Conservation (phyloP, 768 basidiomycete genomes). For the Boletus reticuloceps region DNA sequence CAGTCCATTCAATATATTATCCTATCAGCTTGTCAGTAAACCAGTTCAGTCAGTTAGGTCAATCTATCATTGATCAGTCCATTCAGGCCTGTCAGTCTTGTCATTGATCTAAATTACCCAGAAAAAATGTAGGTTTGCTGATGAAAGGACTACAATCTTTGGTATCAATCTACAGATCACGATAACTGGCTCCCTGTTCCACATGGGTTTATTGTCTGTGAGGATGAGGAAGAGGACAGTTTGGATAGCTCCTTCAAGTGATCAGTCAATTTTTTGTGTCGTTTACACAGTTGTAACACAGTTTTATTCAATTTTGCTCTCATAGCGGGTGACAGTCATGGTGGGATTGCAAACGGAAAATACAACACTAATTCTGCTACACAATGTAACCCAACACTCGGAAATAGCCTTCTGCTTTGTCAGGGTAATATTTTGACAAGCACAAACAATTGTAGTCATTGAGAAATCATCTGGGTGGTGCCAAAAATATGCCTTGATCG, state of each 20-base stretch:
- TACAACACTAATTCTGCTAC: not conserved
- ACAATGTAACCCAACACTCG: not conserved
- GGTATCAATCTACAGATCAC: not conserved
- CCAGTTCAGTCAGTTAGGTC: too few relatives aligned
- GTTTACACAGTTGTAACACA: too few relatives aligned
- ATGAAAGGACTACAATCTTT: not conserved
- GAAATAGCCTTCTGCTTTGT: slow-evolving; percentile 7
- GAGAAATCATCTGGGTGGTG: not conserved
- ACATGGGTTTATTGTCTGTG: not conserved
- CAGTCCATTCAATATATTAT: too few relatives aligned
- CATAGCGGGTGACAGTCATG: too few relatives aligned
- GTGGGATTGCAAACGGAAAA: too few relatives aligned
- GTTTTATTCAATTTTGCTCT: too few relatives aligned
- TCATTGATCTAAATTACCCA: too few relatives aligned
- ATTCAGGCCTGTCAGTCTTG: too few relatives aligned
- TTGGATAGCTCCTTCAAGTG: not conserved
- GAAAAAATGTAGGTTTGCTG: too few relatives aligned
- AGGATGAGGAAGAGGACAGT: not conserved
- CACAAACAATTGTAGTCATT: not conserved
- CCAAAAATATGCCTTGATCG: not conserved
- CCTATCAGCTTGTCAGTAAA: too few relatives aligned
- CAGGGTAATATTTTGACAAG: not conserved
- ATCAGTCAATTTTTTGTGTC: not conserved
- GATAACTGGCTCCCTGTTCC: not conserved
- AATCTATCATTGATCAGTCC: too few relatives aligned